phyloP scores from a whole-genome alignment of 169 alveolate species.

The Eimeria mitis region DNA sequence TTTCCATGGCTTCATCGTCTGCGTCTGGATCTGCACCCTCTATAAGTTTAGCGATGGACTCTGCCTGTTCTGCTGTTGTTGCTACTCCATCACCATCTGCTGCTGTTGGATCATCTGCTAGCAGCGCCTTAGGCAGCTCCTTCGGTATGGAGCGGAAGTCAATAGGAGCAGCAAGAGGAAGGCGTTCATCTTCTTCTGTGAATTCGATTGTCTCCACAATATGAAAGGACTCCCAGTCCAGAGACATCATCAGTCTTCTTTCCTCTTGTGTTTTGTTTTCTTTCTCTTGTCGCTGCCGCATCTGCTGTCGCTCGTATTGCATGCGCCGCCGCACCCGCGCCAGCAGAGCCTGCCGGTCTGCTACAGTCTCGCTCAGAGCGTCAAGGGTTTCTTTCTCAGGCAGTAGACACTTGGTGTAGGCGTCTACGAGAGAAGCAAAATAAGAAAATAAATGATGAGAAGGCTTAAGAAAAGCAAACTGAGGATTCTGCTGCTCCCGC shows the following conservation, averaged over 20 bases:
- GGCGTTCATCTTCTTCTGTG: slow-evolving; percentile 83
- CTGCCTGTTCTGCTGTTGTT: slow-evolving; percentile 21
- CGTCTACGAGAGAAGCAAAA: slow-evolving; percentile 96
- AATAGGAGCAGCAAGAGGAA: slow-evolving; percentile 83
- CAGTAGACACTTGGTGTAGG: slow-evolving; percentile 96
- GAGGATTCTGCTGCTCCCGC: slow-evolving; percentile 92
- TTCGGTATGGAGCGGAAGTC: slow-evolving; percentile 63
- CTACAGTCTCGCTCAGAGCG: slow-evolving; percentile 90
- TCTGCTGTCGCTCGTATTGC: slow-evolving; percentile 92
- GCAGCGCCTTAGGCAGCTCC: slow-evolving; percentile 69
- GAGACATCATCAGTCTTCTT: slow-evolving; percentile 88
- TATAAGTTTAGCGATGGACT: slow-evolving; percentile 70
- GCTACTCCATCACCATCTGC: slow-evolving; percentile 24
- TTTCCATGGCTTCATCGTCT: slow-evolving; percentile 82
- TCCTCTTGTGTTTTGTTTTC: slow-evolving; percentile 90
- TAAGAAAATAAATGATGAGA: slow-evolving; percentile 96
- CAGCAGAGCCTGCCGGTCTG: slow-evolving; percentile 87
- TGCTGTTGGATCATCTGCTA: slow-evolving; percentile 11
- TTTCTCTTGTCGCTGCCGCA: slow-evolving; percentile 90
- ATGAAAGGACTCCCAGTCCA: slow-evolving; percentile 96
- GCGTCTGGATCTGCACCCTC: slow-evolving; percentile 79
- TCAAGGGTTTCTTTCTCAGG: slow-evolving; percentile 94
- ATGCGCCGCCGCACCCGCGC: slow-evolving; percentile 86
- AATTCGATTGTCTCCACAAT: slow-evolving; percentile 94
- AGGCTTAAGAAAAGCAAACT: slow-evolving; percentile 98